Conservation (phyloP, 1,139 yeast genomes). For the Kazachstania sp. region DNA sequence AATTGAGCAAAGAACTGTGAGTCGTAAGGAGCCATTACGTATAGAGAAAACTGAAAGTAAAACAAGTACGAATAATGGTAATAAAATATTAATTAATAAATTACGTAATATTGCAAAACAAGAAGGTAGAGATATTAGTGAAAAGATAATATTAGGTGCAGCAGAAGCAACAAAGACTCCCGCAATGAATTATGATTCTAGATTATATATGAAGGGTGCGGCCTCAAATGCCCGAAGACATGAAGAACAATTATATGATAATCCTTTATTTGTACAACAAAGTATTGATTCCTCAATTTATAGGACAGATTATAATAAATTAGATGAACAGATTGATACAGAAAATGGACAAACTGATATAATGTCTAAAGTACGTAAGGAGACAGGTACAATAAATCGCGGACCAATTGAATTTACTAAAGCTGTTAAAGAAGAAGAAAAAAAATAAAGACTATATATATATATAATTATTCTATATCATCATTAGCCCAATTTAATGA, state of each 20-base stretch:
- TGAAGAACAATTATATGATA: constrained; percentile 48
- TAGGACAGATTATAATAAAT: constrained; percentile 30
- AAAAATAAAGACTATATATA: background rate
- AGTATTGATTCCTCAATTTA: constrained; percentile 44
- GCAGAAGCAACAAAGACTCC: constrained; percentile 35
- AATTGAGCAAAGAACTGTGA: constrained; percentile 8
- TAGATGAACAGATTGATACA: constrained; percentile 28
- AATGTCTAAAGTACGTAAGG: constrained; percentile 3
- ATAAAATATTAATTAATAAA: constrained; percentile 38
- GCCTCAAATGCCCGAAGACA: constrained; percentile 34
- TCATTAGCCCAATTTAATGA: constrained; percentile 8
- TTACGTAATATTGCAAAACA: constrained; percentile 38
- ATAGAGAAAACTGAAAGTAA: constrained; percentile 6
- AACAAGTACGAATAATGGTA: constrained; percentile 30
- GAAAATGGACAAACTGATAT: background rate
- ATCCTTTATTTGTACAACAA: constrained; percentile 47
- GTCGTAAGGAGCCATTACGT: background rate
- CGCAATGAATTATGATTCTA: constrained; percentile 47
- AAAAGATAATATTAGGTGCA: constrained; percentile 45
- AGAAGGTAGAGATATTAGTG: constrained; percentile 46
- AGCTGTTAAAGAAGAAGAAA: constrained; percentile 1
- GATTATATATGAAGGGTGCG: constrained; percentile 43
- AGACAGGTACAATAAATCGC: constrained; percentile 1
- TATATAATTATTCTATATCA: constrained; percentile 6
- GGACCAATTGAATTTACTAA: constrained; percentile 48